A percentile compares a stretch with the other conserved stretches of the same genome.
phyloP scores from a whole-genome alignment of 768 basidiomycete species.

The Xerocomus brunneocitrinus region DNA sequence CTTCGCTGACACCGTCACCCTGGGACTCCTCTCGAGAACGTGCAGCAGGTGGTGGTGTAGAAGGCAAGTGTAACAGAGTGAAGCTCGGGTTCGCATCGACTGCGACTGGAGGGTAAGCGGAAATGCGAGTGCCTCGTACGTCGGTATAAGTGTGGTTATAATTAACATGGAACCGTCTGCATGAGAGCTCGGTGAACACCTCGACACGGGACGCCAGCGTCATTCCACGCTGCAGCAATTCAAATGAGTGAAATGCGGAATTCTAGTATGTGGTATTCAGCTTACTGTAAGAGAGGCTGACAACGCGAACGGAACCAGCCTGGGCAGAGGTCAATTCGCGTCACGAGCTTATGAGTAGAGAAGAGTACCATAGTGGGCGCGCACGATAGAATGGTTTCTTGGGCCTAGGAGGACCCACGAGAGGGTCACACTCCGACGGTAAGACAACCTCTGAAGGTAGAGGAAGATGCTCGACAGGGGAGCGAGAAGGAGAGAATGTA shows the following conservation, averaged over 20 bases:
- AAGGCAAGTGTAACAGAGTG: conserved; percentile 10
- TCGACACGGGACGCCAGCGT: conserved; percentile 76
- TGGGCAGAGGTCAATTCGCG: conserved; percentile 25
- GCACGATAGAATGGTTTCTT: conserved; percentile 50
- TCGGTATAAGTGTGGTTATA: conserved; percentile 35
- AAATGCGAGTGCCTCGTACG: not conserved
- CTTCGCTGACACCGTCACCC: conserved; percentile 29
- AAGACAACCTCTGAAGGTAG: conserved; percentile 3
- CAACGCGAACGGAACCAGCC: conserved; percentile 71
- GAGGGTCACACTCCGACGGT: conserved; percentile 32
- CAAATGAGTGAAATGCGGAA: not conserved
- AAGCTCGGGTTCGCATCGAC: conserved; percentile 7
- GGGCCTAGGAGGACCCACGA: conserved; percentile 22
- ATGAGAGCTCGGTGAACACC: conserved; percentile 75
- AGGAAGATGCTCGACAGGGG: conserved; percentile 21
- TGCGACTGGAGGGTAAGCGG: conserved; percentile 4
- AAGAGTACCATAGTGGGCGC: conserved; percentile 42
- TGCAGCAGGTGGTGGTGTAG: not conserved
- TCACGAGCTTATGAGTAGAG: not conserved
- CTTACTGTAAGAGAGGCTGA: conserved; percentile 62
- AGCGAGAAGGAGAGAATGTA: conserved; percentile 21
- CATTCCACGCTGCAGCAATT: conserved; percentile 60
- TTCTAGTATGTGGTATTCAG: conserved; percentile 3
- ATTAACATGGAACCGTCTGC: conserved; percentile 48
- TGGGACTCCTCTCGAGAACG: conserved; percentile 15